phyloP scores from a whole-genome alignment of 2,329 filamentous ascomycete species.

The Neopestalotiopsis sp. region DNA sequence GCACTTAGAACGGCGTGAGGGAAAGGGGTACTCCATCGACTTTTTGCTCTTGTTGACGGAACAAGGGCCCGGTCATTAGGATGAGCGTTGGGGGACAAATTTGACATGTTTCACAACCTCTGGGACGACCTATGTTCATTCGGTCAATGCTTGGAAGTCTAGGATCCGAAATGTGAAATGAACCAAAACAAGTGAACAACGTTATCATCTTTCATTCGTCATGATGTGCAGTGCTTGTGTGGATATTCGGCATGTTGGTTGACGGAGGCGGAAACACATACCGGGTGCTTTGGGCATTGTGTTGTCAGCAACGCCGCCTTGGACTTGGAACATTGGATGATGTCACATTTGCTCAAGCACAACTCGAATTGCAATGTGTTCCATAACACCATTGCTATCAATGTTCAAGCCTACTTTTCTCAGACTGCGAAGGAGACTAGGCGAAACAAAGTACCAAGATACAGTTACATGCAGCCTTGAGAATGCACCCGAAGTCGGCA shows the following conservation, averaged over 20 bases:
- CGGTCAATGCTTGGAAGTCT: slow-evolving; percentile 40
- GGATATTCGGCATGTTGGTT: not conserved
- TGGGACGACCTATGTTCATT: slow-evolving; percentile 40
- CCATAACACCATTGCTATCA: too few relatives aligned
- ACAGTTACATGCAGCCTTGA: not conserved
- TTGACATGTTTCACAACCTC: slow-evolving; percentile 20
- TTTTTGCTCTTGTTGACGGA: slow-evolving; percentile 38
- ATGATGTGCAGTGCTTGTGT: slow-evolving; percentile 7
- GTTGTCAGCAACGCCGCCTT: too few relatives aligned
- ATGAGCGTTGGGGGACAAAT: slow-evolving; percentile 21
- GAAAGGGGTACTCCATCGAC: slow-evolving; percentile 38
- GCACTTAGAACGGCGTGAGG: slow-evolving; percentile 43
- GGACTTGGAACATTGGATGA: too few relatives aligned
- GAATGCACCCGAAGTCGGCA: not conserved
- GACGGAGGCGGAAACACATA: too few relatives aligned
- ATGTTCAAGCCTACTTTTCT: too few relatives aligned
- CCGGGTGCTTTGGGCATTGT: too few relatives aligned
- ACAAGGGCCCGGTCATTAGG: slow-evolving; percentile 20
- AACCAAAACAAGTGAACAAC: slow-evolving; percentile 33
- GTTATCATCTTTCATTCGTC: not conserved
- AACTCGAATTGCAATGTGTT: too few relatives aligned
- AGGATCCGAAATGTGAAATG: slow-evolving; percentile 41
- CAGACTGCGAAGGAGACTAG: too few relatives aligned
- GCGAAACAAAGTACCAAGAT: too few relatives aligned
- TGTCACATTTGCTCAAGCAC: too few relatives aligned